Percentiles rank a stretch among this genome's conserved stretches.
Conservation (phyloP, 2,329 filamentous ascomycete genomes). For the Aspergillus unguis region DNA sequence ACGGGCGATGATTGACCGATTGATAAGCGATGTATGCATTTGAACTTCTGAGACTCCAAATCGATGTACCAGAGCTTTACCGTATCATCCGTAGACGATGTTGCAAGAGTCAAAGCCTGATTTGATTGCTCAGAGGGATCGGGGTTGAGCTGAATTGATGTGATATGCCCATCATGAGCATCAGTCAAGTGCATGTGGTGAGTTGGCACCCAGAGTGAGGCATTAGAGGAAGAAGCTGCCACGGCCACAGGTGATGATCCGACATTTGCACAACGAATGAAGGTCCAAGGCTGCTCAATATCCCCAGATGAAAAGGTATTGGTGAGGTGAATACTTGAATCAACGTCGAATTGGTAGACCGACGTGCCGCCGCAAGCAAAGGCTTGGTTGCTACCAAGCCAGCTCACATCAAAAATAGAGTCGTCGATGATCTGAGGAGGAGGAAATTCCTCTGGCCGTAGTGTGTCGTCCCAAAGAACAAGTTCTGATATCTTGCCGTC, state of each 20-base stretch:
- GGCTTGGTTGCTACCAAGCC: conserved; percentile 37
- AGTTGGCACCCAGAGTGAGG: conserved; percentile 45
- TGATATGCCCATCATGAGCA: conserved; percentile 44
- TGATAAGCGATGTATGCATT: conserved; percentile 36
- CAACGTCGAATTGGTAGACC: conserved; percentile 41
- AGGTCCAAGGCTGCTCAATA: conserved; percentile 39
- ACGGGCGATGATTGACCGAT: conserved; percentile 37
- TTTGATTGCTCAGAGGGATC: conserved; percentile 23
- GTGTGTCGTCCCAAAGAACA: conserved; percentile 43
- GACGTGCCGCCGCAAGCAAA: conserved; percentile 40
- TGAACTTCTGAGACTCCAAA: conserved; percentile 35
- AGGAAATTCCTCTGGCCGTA: conserved; percentile 37
- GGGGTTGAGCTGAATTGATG: conserved; percentile 40
- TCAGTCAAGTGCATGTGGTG: conserved; percentile 39
- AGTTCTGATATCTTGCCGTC: conserved; percentile 41
- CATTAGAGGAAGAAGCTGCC: conserved; percentile 37
- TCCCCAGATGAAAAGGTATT: conserved; percentile 33
- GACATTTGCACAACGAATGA: conserved; percentile 35
- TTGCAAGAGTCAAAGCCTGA: conserved; percentile 38
- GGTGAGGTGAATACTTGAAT: conserved; percentile 36
- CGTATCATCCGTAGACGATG: conserved; percentile 45
- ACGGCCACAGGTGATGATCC: conserved; percentile 35
- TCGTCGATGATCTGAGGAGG: conserved; percentile 36
- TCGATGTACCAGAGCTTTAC: conserved; percentile 46
- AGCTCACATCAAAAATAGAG: conserved; percentile 43